Evolutionary conservation across 169 alveolate species (phyloP).

Genomic region (Eimeria falciformis): DNA sequence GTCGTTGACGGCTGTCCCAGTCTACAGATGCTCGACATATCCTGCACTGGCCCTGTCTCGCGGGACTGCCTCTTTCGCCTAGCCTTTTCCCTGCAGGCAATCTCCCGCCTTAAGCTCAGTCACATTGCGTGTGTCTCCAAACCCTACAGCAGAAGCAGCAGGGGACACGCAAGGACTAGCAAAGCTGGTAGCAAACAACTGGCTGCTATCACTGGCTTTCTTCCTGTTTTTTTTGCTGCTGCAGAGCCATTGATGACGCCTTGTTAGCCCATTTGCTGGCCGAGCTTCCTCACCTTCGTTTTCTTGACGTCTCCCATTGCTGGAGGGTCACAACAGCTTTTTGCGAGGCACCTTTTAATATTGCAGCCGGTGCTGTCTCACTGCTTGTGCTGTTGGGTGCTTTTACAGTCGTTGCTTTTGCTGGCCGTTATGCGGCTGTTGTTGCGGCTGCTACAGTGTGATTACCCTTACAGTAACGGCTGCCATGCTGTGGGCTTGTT

Average conservation of each 20-base stretch:
- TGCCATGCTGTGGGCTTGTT: too few species aligned
- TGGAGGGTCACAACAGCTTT: slow-evolving; percentile 76
- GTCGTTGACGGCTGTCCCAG: slow-evolving; percentile 75
- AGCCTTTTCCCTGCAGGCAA: slow-evolving; percentile 46
- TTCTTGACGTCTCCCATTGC: slow-evolving; percentile 76
- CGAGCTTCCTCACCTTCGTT: slow-evolving; percentile 55
- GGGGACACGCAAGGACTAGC: too few species aligned
- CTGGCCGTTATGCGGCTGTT: too few species aligned
- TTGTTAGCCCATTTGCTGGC: slow-evolving; percentile 64
- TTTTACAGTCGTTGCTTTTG: not conserved
- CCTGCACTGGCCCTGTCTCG: slow-evolving; percentile 67
- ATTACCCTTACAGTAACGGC: too few species aligned
- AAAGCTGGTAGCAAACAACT: too few species aligned
- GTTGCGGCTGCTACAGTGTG: too few species aligned
- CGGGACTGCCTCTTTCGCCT: slow-evolving; percentile 65
- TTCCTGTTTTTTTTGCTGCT: slow-evolving; percentile 18
- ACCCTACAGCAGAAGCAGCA: too few species aligned
- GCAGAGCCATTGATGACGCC: slow-evolving; percentile 70
- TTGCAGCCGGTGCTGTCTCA: slow-evolving; percentile 56
- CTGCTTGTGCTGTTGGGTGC: not conserved
- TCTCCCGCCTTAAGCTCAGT: slow-evolving; percentile 61
- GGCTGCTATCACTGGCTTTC: too few species aligned
- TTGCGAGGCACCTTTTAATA: slow-evolving; percentile 50
- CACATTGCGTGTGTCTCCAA: slow-evolving; percentile 63
- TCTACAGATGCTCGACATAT: slow-evolving; percentile 72